Conservation (phyloP, 805 yeast genomes). For the Saccharomycopsis babjevae region DNA sequence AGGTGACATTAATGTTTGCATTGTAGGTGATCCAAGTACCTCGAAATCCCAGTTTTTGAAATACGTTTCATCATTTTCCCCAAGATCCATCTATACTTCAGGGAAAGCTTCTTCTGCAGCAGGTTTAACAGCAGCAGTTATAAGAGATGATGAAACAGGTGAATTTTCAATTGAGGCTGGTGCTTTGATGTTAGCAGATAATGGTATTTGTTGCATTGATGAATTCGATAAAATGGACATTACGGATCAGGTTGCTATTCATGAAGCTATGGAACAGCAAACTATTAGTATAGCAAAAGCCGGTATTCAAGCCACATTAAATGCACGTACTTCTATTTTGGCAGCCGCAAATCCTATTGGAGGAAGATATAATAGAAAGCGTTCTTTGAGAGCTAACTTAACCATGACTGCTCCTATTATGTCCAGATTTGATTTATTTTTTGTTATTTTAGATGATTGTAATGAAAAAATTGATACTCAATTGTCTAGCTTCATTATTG, state of each 20-base stretch:
- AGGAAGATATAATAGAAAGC: conserved; percentile 88
- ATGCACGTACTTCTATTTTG: conserved; percentile 90
- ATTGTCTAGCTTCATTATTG: conserved; percentile 86
- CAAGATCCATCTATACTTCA: conserved; percentile 91
- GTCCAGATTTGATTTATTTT: conserved; percentile 95
- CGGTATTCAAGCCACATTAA: conserved; percentile 94
- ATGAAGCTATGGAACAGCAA: conserved; percentile 99
- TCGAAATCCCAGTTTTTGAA: conserved; percentile 93
- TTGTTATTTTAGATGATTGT: conserved; percentile 90
- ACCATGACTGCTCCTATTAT: conserved; percentile 97
- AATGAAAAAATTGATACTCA: conserved; percentile 85
- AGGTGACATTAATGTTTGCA: conserved; percentile 93
- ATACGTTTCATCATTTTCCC: conserved; percentile 83
- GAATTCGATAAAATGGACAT: conserved; percentile 98
- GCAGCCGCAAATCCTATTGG: conserved; percentile 99
- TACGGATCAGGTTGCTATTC: conserved; percentile 93
- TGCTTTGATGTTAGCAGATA: conserved; percentile 96
- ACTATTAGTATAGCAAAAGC: conserved; percentile 98
- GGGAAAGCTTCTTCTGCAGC: conserved; percentile 99
- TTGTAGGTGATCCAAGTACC: conserved; percentile 97
- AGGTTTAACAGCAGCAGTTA: conserved; percentile 96
- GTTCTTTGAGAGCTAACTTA: conserved; percentile 74
- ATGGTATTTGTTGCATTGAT: conserved; percentile 96
- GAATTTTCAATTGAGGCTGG: conserved; percentile 98
- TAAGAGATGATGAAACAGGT: conserved; percentile 93